phyloP scores from a whole-genome alignment of 2,329 filamentous ascomycete genomes.

The Scolecobasidium constrictum region DNA sequence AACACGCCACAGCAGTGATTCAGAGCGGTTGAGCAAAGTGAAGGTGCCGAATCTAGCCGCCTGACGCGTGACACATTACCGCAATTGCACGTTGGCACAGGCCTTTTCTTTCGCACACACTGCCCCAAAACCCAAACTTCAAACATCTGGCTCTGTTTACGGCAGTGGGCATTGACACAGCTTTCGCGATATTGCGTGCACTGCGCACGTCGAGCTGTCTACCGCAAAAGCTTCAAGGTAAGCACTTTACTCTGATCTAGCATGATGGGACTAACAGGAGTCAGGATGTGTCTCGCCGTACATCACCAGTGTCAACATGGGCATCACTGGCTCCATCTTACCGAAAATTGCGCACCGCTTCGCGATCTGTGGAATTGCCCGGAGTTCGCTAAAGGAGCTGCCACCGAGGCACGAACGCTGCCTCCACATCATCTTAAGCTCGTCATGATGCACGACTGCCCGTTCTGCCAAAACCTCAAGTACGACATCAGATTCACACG shows the following conservation, averaged over 20 bases:
- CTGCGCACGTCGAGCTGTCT: background rate
- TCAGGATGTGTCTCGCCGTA: constrained; percentile 35
- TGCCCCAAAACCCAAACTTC: background rate
- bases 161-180: background rate
- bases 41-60: background rate
- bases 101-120: background rate
- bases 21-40: constrained; percentile 12
- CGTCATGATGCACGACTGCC: constrained; percentile 15
- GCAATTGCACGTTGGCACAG: too few relatives aligned
- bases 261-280: background rate
- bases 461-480: constrained; percentile 16
- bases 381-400: constrained; percentile 17
- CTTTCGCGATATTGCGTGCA: background rate
- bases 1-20: constrained; percentile 19
- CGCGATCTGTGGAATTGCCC: constrained; percentile 31
- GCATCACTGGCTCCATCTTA: constrained; percentile 39
- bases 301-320: constrained; percentile 35
- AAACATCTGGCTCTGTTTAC: background rate
- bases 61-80: background rate
- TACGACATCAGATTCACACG: constrained; percentile 11
- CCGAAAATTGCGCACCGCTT: constrained; percentile 29
- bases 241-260: background rate
- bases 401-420: background rate
- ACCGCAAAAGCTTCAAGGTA: background rate
- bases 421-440: constrained; percentile 1